phyloP scores from a whole-genome alignment of 139 green algal species.

The Chlamydomonas sphaeroides region DNA sequence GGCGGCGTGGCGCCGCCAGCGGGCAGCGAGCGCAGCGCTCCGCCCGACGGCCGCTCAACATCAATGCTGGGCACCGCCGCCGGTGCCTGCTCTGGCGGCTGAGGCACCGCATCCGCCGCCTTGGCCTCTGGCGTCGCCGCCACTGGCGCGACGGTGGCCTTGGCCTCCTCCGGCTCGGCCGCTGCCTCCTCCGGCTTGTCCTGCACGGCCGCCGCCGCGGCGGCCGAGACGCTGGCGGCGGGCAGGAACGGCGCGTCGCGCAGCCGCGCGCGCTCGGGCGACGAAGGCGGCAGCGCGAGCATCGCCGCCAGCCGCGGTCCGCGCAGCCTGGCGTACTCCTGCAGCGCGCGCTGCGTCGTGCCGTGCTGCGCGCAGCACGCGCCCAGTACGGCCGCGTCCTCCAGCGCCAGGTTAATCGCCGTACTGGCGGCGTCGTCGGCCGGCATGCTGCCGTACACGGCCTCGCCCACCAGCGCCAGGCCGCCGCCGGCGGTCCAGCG shows the following conservation, averaged over 20 bases:
- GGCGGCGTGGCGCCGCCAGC: too few relatives aligned
- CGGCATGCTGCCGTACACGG: not conserved
- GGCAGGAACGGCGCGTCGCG: constrained; percentile 6
- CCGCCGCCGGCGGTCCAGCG: not conserved
- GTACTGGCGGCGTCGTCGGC: constrained; percentile 17
- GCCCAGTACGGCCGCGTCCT: constrained; percentile 40
- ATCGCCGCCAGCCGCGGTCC: not conserved
- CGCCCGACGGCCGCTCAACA: constrained; percentile 10
- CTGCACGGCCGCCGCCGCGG: not conserved
- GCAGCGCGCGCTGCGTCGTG: not conserved
- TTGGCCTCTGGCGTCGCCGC: too few relatives aligned
- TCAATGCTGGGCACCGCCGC: not conserved
- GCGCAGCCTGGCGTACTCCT: constrained; percentile 23
- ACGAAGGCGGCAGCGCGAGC: not conserved
- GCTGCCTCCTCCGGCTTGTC: not conserved
- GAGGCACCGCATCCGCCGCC: not conserved
- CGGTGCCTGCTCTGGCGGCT: not conserved
- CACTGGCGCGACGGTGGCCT: not conserved
- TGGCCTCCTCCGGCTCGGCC: not conserved
- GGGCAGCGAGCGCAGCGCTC: not conserved
- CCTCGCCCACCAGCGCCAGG: constrained; percentile 15
- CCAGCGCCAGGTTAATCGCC: constrained; percentile 5
- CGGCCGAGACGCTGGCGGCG: too few relatives aligned
- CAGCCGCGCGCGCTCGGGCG: constrained; percentile 10
- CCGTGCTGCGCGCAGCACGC: not conserved